Base-by-base conservation (phyloP, 495 filamentous ascomycete species). In the Bathelium albidoporum region DNA sequence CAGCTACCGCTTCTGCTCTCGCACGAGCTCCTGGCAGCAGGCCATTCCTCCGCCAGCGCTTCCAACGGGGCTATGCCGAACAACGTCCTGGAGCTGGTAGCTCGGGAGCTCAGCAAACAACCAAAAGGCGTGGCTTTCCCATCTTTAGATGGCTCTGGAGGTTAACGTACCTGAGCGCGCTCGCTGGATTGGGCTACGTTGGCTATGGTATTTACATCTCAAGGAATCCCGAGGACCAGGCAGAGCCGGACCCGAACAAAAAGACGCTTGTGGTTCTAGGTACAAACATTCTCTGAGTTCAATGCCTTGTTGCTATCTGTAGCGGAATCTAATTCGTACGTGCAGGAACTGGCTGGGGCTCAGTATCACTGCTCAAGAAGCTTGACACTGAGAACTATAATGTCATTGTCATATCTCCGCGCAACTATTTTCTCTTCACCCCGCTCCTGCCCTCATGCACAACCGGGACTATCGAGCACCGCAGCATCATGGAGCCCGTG, bases 341-440 rank as follows among this genome's bases (percentile, higher is more conserved):
- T 61, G 20, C 63, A 95, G 90, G 92, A 68, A 95, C 91, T 68
- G 94, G 94, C 69, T 99, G 94, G 94, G 94, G 95, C 63, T 87
- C 92, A 16, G 90, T 99, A 64, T 94, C 92, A 62, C 86, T 99
- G 43, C 83, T 99, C 66, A 99, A 99, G 85, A 96, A 93, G 72
- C 85, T 98, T 71, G 95, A 98, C 74, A 96, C 94, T 55, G 63
- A 93, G 70, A 95, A 97, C 82, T 98, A 96, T 83, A 97, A 97
- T 78, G 94, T 98, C 73, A 76, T 96, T 76, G 89, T 98, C 68
- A 88, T 91, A 74, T 97, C 93, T 45, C 94, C 94, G 62, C 90
- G 94, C 69, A 97, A 97, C 78, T 99, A 94, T 83, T 99, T 99
- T 86, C 88, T 99, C 63, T 99, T 97, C 83, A 99, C 95, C 20